Evolutionary conservation across 2,329 filamentous ascomycete genomes (phyloP), one percentile per base, ranked within the genome.

Genomic region (Fusarium sp.): DNA sequence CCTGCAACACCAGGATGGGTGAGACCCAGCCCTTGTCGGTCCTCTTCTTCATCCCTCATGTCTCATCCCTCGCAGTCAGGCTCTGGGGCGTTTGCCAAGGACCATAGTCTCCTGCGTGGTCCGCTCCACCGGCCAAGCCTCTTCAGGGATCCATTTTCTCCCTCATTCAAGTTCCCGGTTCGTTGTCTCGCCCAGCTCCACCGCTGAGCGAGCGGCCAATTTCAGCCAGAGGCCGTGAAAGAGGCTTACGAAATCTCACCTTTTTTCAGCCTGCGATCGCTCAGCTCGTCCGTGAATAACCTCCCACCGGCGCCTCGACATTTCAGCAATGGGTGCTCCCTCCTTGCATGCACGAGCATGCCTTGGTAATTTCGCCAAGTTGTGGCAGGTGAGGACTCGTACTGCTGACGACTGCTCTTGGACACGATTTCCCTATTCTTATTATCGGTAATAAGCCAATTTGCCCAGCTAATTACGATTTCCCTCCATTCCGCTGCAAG

Each of bases 401-500:
- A 36, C 27, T 29, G 33, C 50, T 36, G 29, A 42, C 54, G 42
- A 67, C 67, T 47, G 60, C 31, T 61, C 63, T 58, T 71, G 56
- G 69, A 69, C 63, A 61, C 36, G 68, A 65, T 74, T 71, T 75
- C 65, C 65, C 65, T 74, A 66, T 69, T 69, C 66, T 71, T 73
- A 74, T 74, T 58, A 63, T 33, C 29, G 31, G 54, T 73, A 70
- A 69, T 77, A 78, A 74, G 58, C 67, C 63, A 77, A 78, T 78
- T 74, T 75, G 63, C 73, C 54, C 33, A 70, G 66, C 58, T 77
- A 78, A 77, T 78, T 77, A 56, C 60, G 68, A 69, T 71, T 68
- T 69, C 70, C 47, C 67, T 73, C 65, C 70, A 63, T 71, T 68
- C 67, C 63, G 68, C 72, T 59, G 66, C 68, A 38, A 76, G 29